Conservation (phyloP, 2,329 filamentous ascomycete species). For the Tolypocladium amazonense region DNA sequence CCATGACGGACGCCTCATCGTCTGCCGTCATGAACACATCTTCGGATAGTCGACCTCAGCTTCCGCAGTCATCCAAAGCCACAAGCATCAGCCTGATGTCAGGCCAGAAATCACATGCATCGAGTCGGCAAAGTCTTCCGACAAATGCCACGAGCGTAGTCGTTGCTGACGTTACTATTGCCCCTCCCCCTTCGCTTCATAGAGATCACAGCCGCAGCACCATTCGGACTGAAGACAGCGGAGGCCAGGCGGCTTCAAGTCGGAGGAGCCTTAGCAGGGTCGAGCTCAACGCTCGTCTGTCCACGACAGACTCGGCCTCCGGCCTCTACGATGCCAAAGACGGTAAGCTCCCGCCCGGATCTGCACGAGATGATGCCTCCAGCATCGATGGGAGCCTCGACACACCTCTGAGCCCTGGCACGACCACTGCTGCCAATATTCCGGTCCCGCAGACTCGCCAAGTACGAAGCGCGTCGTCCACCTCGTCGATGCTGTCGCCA, state of each 20-base stretch:
- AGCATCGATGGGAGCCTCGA: conserved; percentile 35
- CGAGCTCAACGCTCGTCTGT: conserved; percentile 27
- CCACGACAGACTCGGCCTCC: conserved; percentile 22
- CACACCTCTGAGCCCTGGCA: conserved; percentile 31
- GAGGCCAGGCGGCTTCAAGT: conserved; percentile 19
- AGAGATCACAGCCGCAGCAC: conserved; percentile 33
- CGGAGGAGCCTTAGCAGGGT: conserved; percentile 32
- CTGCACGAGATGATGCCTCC: conserved; percentile 30
- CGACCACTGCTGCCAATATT: conserved; percentile 19
- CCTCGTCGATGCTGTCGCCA: conserved; percentile 24
- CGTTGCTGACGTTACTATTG: conserved; percentile 31
- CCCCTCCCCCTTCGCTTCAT: conserved; percentile 39
- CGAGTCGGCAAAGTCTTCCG: conserved; percentile 27
- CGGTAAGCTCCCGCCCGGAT: conserved; percentile 20
- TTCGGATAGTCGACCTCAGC: conserved; percentile 29
- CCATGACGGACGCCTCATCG: conserved; percentile 26
- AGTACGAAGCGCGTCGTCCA: conserved; percentile 20
- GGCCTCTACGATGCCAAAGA: conserved; percentile 28
- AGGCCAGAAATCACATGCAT: conserved; percentile 29
- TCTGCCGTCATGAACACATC: conserved; percentile 19
- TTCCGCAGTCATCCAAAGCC: conserved; percentile 33
- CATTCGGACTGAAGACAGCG: conserved; percentile 31
- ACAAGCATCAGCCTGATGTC: conserved; percentile 37
- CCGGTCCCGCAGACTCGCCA: conserved; percentile 24
- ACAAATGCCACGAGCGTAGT: conserved; percentile 32